phyloP scores from a whole-genome alignment of 2,329 filamentous ascomycete genomes.

The Claviceps humidiphila region DNA sequence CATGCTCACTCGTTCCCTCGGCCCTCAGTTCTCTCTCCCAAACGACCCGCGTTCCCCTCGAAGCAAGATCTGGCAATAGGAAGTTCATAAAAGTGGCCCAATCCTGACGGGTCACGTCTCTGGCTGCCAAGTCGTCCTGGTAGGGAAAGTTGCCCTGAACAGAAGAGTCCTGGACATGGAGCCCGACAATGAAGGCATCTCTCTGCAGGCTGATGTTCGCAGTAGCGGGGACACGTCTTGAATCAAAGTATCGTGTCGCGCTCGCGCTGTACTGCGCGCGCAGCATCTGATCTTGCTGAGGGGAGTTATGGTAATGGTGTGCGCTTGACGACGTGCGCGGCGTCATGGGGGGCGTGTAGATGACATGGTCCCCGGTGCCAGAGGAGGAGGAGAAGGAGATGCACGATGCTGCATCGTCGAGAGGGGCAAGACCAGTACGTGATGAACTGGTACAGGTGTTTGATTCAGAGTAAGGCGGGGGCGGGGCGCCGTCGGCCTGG shows the following conservation, averaged over 20 bases:
- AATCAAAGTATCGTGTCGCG: conserved; percentile 30
- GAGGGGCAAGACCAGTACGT: conserved; percentile 12
- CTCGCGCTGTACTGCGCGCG: conserved; percentile 9
- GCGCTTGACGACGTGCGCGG: conserved; percentile 21
- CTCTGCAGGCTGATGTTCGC: conserved; percentile 6
- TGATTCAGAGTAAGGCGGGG: conserved; percentile 43
- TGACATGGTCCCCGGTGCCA: conserved; percentile 29
- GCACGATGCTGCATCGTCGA: conserved; percentile 23
- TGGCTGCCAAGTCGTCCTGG: conserved; percentile 21
- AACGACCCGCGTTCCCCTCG: conserved; percentile 30
- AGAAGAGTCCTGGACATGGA: conserved; percentile 23
- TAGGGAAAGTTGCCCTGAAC: conserved; percentile 32
- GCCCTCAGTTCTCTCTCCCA: conserved; percentile 35
- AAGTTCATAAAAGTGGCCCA: conserved; percentile 48
- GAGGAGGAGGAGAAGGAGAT: conserved; percentile 21
- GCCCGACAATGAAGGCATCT: conserved; percentile 18
- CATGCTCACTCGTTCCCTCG: conserved; percentile 20
- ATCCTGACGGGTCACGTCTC: conserved; percentile 37
- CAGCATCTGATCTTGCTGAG: not conserved
- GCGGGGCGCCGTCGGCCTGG: conserved; percentile 5
- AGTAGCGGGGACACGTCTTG: conserved; percentile 21
- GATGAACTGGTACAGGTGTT: conserved; percentile 35
- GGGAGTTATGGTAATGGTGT: not conserved
- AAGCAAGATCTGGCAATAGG: conserved; percentile 35
- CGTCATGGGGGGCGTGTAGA: conserved; percentile 35